Conservation (phyloP, 176 grass and related monocot species). For the Phoenix dactylifera region DNA sequence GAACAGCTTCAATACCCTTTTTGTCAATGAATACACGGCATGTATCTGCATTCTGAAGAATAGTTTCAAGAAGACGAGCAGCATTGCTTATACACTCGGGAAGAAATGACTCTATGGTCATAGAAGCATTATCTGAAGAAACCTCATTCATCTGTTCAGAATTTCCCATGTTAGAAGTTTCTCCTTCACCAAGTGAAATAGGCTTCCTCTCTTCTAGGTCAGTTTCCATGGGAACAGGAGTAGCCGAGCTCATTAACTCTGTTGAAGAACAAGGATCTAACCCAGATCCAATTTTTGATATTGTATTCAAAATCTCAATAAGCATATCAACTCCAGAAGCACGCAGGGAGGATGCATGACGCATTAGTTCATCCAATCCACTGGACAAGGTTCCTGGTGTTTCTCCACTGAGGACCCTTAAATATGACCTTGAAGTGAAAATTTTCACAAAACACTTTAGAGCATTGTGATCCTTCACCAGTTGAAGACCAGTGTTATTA, state of each 20-base stretch:
- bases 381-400: constrained; percentile 46
- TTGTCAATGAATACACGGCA: constrained; percentile 62
- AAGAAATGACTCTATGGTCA: constrained; percentile 48
- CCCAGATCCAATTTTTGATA: constrained; percentile 42
- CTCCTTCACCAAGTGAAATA: constrained; percentile 13
- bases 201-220: constrained; percentile 27
- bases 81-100: constrained; percentile 53
- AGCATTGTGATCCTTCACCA: constrained; percentile 58
- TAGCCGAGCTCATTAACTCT: constrained; percentile 25
- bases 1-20: constrained; percentile 67
- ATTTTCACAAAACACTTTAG: constrained; percentile 65
- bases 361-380: constrained; percentile 78
- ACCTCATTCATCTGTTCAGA: constrained; percentile 29
- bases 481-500: constrained; percentile 57
- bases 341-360: constrained; percentile 49
- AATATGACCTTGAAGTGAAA: constrained; percentile 63
- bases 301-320: constrained; percentile 63
- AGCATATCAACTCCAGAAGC: constrained; percentile 64
- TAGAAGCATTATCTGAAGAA: constrained; percentile 23
- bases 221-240: constrained; percentile 40
- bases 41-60: constrained; percentile 70
- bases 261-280: constrained; percentile 17
- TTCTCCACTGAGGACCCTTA: constrained; percentile 56
- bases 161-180: constrained; percentile 24
- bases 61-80: constrained; percentile 50